Evolutionary conservation across 306 rosid species (phyloP).

Genomic region (Pterocarpus macrocarpus): DNA sequence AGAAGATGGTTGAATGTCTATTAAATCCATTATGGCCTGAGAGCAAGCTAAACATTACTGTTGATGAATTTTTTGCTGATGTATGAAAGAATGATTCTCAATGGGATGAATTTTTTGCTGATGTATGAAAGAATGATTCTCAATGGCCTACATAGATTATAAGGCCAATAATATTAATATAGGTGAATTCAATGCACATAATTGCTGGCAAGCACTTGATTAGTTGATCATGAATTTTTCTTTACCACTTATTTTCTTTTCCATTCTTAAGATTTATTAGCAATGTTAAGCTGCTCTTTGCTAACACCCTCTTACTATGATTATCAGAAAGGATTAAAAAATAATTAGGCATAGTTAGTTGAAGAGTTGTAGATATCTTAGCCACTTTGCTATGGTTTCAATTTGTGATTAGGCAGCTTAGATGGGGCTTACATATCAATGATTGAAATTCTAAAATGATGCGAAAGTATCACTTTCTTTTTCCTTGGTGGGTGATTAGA

Average conservation of each 20-base stretch:
- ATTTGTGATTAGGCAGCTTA: constrained; percentile 29
- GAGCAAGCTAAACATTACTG: no score
- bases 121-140: neutral
- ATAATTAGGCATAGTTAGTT: neutral
- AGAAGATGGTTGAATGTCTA: no score
- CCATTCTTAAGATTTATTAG: neutral
- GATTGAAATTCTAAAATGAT: constrained; percentile 39
- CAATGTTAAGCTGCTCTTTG: neutral
- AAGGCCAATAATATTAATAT: neutral
- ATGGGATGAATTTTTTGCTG: neutral
- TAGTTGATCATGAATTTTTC: neutral
- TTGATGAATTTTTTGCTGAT: no score
- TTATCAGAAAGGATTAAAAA: neutral
- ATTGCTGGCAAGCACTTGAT: neutral
- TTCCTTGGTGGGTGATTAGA: constrained; percentile 38
- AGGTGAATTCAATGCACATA: constrained; percentile 11
- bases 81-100: neutral
- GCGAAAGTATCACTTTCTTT: constrained; percentile 37
- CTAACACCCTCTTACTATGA: neutral
- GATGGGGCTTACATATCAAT: constrained; percentile 21
- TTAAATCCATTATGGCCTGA: no score
- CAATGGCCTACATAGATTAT: constrained; percentile 7
- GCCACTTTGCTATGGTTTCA: constrained; percentile 19
- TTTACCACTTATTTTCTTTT: neutral
- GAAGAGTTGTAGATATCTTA: neutral